Percentiles rank a stretch among this genome's conserved stretches.
Conservation (phyloP, 31 red algal genomes). For the Odonthalia washingtoniensis region DNA sequence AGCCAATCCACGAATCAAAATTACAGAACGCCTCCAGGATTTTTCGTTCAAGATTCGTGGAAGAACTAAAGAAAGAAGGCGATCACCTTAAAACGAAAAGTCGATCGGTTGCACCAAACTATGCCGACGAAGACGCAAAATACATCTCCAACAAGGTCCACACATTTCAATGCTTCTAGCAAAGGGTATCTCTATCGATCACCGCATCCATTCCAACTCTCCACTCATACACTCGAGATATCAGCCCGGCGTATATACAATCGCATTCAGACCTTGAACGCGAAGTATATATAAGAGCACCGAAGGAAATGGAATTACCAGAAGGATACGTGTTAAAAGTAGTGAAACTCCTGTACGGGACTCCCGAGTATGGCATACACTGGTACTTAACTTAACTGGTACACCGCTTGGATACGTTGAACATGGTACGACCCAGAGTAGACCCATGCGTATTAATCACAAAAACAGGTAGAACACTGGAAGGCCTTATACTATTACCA, state of each 20-base stretch:
- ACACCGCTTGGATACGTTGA: not conserved
- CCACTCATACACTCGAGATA: not conserved
- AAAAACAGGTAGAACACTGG: not conserved
- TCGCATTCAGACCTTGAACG: not conserved
- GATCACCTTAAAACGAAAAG: not conserved
- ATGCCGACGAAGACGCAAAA: not conserved
- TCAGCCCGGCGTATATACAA: constrained; percentile 33
- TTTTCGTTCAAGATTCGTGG: not conserved
- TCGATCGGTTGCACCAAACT: constrained; percentile 8
- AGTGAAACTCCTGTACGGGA: not conserved
- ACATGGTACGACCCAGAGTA: not conserved
- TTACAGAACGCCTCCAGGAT: not conserved
- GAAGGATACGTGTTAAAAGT: not conserved
- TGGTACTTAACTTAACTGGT: not conserved
- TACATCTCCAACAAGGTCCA: not conserved
- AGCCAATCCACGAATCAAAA: not conserved
- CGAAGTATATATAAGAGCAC: not conserved
- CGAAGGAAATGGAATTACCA: not conserved
- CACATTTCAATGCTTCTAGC: not conserved
- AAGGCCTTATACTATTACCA: not conserved
- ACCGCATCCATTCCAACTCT: not conserved
- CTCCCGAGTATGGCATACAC: not conserved
- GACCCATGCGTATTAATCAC: not conserved
- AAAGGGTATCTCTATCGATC: not conserved
- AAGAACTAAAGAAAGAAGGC: not conserved